Conservation (phyloP, 1,284 basidiomycete genomes). For the Meripilus lineatus region DNA sequence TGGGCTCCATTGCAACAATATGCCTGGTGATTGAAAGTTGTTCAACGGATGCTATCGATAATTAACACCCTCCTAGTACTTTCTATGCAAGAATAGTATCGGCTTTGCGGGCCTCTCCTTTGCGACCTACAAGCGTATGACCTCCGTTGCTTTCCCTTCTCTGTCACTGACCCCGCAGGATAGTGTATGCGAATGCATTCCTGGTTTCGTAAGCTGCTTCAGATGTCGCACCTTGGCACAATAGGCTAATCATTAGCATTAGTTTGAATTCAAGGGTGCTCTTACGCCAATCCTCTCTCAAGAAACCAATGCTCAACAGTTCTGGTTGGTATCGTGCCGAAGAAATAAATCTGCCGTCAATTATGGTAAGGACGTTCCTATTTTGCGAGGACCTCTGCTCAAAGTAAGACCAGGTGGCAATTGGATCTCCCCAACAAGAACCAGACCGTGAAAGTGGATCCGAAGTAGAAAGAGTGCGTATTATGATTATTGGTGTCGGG, state of each 20-base stretch:
- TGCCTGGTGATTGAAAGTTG: neutral
- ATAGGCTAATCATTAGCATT: neutral
- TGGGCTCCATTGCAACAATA: neutral
- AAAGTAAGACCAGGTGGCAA: too few species aligned
- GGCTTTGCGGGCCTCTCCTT: slow-evolving; percentile 3
- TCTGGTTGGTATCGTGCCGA: neutral
- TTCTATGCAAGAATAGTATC: neutral
- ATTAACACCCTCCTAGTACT: too few species aligned
- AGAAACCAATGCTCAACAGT: neutral
- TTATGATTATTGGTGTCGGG: too few species aligned
- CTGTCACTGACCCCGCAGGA: too few species aligned
- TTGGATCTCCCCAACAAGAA: too few species aligned
- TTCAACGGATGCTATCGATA: too few species aligned
- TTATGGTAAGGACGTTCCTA: neutral
- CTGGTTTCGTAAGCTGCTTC: slow-evolving; percentile 6
- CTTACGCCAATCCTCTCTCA: neutral
- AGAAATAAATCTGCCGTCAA: neutral
- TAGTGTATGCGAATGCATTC: slow-evolving; percentile 7
- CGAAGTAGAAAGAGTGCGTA: too few species aligned
- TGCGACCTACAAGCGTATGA: slow-evolving; percentile 3
- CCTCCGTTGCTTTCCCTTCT: neutral
- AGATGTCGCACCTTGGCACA: neutral
- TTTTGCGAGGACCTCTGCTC: too few species aligned
- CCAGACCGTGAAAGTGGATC: too few species aligned
- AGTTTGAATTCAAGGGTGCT: neutral